Percentiles rank a stretch among this genome's conserved stretches.
Conservation (phyloP, 1,139 yeast genomes). For the Candida tetrigidarum region DNA sequence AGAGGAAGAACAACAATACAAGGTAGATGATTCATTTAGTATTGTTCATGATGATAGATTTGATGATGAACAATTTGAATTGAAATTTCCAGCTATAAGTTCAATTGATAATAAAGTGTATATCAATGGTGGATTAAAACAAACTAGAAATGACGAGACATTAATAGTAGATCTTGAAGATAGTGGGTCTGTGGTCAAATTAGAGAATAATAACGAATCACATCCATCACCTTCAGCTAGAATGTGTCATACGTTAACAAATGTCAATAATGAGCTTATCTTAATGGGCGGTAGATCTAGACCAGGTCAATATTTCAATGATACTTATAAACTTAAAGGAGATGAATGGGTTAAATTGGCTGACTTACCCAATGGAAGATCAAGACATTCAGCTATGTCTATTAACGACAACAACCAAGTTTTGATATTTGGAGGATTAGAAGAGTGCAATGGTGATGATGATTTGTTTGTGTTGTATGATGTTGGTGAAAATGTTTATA, state of each 20-base stretch:
- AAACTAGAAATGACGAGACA: slow-evolving; percentile 38
- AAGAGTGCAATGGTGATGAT: slow-evolving; percentile 12
- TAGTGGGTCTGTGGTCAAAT: slow-evolving; percentile 14
- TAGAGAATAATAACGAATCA: slow-evolving; percentile 4
- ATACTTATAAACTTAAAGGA: slow-evolving; percentile 27
- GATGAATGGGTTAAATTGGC: slow-evolving; percentile 38
- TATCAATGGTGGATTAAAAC: slow-evolving; percentile 60
- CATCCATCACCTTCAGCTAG: slow-evolving; percentile 42
- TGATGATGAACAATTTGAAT: slow-evolving; percentile 21
- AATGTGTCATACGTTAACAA: slow-evolving; percentile 62
- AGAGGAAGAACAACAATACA: slow-evolving; percentile 3
- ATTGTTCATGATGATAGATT: slow-evolving; percentile 19
- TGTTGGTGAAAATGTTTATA: slow-evolving; percentile 18
- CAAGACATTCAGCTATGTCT: slow-evolving; percentile 56
- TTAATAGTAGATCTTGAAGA: slow-evolving; percentile 17
- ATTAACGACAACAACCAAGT: slow-evolving; percentile 35
- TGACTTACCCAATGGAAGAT: slow-evolving; percentile 49
- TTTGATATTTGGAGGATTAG: slow-evolving; percentile 50
- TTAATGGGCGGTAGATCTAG: slow-evolving; percentile 74
- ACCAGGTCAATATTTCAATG: slow-evolving; percentile 52
- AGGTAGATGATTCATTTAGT: slow-evolving; percentile 14
- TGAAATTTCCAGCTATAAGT: slow-evolving; percentile 54
- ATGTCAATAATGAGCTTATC: slow-evolving; percentile 31
- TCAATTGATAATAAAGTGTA: slow-evolving; percentile 28
- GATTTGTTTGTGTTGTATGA: slow-evolving; percentile 26